Evolutionary conservation across 306 rosid genomes (phyloP).

Genomic region (Glycine soja): DNA sequence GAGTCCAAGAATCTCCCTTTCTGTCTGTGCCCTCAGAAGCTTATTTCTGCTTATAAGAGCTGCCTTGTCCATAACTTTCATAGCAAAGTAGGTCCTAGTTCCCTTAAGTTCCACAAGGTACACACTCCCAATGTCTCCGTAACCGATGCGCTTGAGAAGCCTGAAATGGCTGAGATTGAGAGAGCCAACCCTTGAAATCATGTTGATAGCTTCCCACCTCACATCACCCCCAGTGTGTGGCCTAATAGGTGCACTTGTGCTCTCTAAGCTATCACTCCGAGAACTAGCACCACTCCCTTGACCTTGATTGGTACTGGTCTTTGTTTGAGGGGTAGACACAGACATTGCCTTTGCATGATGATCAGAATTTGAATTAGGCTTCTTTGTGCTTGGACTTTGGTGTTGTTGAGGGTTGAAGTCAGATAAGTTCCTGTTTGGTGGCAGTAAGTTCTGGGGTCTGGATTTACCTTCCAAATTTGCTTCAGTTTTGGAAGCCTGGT

Average conservation of each 20-base stretch:
- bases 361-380: slow-evolving; percentile 48
- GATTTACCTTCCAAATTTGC: slow-evolving; percentile 31
- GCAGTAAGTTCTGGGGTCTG: slow-evolving; percentile 43
- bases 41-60: slow-evolving; percentile 86
- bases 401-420: slow-evolving; percentile 41
- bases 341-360: slow-evolving; percentile 44
- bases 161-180: slow-evolving; percentile 75
- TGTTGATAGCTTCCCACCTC: slow-evolving; percentile 82
- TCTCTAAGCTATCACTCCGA: slow-evolving; percentile 76
- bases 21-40: slow-evolving; percentile 85
- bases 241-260: slow-evolving; percentile 64
- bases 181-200: slow-evolving; percentile 57
- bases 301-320: slow-evolving; percentile 43
- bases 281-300: slow-evolving; percentile 58
- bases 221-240: slow-evolving; percentile 93
- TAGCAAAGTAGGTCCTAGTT: slow-evolving; percentile 70
- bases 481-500: slow-evolving; percentile 50
- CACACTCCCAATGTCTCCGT: slow-evolving; percentile 88
- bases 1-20: slow-evolving; percentile 91
- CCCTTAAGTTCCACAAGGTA: slow-evolving; percentile 81
- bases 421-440: slow-evolving; percentile 41
- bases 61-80: slow-evolving; percentile 94
- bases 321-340: slow-evolving; percentile 38
- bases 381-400: slow-evolving; percentile 50
- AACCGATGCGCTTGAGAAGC: slow-evolving; percentile 85